Base-by-base conservation (phyloP, 2,329 filamentous ascomycete genomes). In the Claviceps spartinae region DNA sequence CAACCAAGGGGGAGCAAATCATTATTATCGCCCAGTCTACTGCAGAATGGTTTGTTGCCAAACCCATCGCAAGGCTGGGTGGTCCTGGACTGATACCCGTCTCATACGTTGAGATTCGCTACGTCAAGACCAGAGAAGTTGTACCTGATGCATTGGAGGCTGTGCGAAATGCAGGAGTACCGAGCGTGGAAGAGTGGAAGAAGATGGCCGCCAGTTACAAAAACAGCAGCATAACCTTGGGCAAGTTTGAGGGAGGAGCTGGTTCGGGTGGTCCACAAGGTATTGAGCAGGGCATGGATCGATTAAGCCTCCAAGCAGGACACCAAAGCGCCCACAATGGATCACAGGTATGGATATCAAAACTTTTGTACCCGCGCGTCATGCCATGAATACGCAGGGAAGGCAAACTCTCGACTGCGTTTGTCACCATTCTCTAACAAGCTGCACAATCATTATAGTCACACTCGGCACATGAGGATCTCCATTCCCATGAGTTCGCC, bases 191-290 rank as follows among this genome's bases (percentile, higher is more conserved):
- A 65, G 93, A 98, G 62, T 98, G 93, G 93, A 98, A 98, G 74
- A 95, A 94, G 71, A 96, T 96, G 88, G 90, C 93, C 0, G 91
- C 91, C 52, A 91, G 96, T 57, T 98, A 98, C 71, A 98, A 98
- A 74, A 96, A 97, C 66, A 95, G 90, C 67, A 97, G 93, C 69
- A 97, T 98, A 64, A 91, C 90, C 0, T 73, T 98, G 43, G 93
- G 93, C 59, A 95, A 91, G 69, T 91, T 94, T 59, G 88, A 91
- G 61, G 74, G 71, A 54, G 74, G 79, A 52, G 67, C 68, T 52
- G 66, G 67, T 51, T 65, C 67, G 42, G 60, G 59, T 20, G 68
- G 69, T 54, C 73, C 76, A 30, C 48, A 52, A 18, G 44, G 42
- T 13, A 72, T 91, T 61, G 84, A 85, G 54, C 78, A 84, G 57